Evolutionary conservation across 1,139 yeast genomes (phyloP), one percentile per base, ranked within the genome.

Genomic region (Chernovozyma sophiae-reginae): DNA sequence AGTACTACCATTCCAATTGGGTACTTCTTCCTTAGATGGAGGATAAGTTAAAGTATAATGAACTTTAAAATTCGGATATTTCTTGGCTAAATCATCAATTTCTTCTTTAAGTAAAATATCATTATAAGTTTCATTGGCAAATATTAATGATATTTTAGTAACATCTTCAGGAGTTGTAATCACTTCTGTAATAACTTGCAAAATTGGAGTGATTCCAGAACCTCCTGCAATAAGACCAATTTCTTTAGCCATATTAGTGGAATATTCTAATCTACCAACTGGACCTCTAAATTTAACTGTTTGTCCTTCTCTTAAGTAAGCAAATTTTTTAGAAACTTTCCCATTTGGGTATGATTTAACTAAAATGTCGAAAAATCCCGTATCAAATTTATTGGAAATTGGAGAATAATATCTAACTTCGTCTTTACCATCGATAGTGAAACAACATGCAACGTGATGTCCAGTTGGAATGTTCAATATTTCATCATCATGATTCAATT

Each of bases 211-310:
- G 42, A 84, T 81, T 38, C 92, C 92, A 0, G 89, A 77, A 13
- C 92, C 92, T 48, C 90, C 92, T n/a, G 90, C 90, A 47, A 84
- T 69, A 63, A 84, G 70, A 12, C 79, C 81, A 43, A 84, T 68
- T 41, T 77, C 74, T 42, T 72, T 72, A 31, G 79, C 79, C 68
- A 77, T 72, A 52, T 81, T 81, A 18, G 79, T 57, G 25, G 58
- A 55, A 55, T 84, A 83, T 40, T 72, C 61, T 58, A 84, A 76
- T 53, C 81, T 72, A 11, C 94, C 94, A 37, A 83, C 83, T 20
- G 92, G 89, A 3, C 94, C 94, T 56, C 81, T 74, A 51, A 84
- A 83, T 45, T 76, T 75, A 26, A 81, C 85, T 15, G 74, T 69
- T 53, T 79, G 79, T 33, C 89, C 90, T 35, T 77, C 78, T 40